Base-by-base conservation (phyloP, 768 basidiomycete genomes). In the Dendrothele bispora region DNA sequence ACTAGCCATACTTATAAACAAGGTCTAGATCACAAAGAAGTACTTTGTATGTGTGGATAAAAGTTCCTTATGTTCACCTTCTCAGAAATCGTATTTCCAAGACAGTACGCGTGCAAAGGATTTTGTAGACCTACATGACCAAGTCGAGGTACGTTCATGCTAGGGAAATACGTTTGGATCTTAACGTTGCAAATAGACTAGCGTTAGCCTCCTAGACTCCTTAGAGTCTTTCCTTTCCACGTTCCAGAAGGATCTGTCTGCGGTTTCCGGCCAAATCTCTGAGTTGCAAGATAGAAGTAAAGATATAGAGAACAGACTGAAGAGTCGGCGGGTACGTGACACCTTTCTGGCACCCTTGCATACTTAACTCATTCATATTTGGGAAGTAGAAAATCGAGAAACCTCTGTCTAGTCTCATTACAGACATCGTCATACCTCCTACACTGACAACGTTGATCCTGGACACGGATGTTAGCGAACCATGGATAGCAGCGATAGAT, bases 181-280 rank as follows among this genome's bases (percentile, higher is more conserved):
- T 41, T 21, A 20, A 25, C 8, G 8, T 18, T 11, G 7, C 5
- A 5, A 18, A 7, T 62, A 99, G 95, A 87, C 91, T 14, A 95
- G 95, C 59, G 79, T 90, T 12, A 77, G 75, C 49, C 78, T 98
- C 17, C 75, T 99, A 44, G 86, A 92, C 60, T 91, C 91, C 1
- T 77, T 99, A 3, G 87, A 97, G 55, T 77, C 83, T 1, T 98
- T 98, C 65, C 77, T 99, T 10, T 93, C 92, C 2, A 97, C 91
- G 0, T 99, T 99, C 60, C 95, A 98, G 66, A 87, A 78, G 56
- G 95, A 99, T 65, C 75, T 99, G 18, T 89, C 92, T 5, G 86
- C 87, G 2, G 97, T 98, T 8, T 98, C 97, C 2, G 91, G 93
- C 3, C 95, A 99, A 63, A 95, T 99, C 63, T 88, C 91, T 1